Conservation (phyloP, 768 basidiomycete genomes). For the Lactarius trivialis region DNA sequence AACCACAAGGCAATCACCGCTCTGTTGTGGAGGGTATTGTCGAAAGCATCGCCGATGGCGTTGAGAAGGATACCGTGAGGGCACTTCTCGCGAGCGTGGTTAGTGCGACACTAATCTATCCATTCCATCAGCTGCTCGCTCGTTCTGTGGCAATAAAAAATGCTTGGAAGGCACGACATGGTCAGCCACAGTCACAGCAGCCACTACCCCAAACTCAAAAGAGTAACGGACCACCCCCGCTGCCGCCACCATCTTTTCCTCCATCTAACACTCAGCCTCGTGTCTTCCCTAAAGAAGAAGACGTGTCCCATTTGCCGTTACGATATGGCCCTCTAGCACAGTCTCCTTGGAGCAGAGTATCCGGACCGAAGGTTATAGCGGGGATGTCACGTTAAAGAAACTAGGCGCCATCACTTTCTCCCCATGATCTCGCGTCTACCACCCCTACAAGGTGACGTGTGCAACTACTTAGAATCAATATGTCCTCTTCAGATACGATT, state of each 20-base stretch:
- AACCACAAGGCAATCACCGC: slow-evolving; percentile 85
- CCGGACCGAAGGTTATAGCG: slow-evolving; percentile 52
- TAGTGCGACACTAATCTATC: background rate
- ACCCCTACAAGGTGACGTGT: background rate
- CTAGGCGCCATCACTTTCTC: background rate
- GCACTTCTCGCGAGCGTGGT: background rate
- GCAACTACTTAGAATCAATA: background rate
- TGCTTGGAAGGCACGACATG: slow-evolving; percentile 66
- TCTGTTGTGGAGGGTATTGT: slow-evolving; percentile 84
- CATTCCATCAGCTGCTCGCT: slow-evolving; percentile 50
- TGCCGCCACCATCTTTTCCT: slow-evolving; percentile 15
- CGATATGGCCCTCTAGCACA: slow-evolving; percentile 61
- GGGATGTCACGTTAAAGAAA: slow-evolving; percentile 60
- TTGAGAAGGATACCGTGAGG: slow-evolving; percentile 80
- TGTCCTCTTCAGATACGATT: background rate
- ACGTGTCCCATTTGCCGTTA: slow-evolving; percentile 32
- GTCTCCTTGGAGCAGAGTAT: slow-evolving; percentile 69
- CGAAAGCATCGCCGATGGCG: slow-evolving; percentile 87
- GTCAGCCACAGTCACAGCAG: slow-evolving; percentile 20
- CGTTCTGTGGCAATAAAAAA: slow-evolving; percentile 57
- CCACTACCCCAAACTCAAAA: slow-evolving; percentile 27
- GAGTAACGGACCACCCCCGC: slow-evolving; percentile 24
- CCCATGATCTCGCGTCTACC: background rate
- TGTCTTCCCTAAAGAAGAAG: slow-evolving; percentile 8
- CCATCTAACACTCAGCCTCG: slow-evolving; percentile 24